Evolutionary conservation across 805 yeast genomes (phyloP), one percentile per base, ranked within the genome.

Genomic region (Starmerella apis): DNA sequence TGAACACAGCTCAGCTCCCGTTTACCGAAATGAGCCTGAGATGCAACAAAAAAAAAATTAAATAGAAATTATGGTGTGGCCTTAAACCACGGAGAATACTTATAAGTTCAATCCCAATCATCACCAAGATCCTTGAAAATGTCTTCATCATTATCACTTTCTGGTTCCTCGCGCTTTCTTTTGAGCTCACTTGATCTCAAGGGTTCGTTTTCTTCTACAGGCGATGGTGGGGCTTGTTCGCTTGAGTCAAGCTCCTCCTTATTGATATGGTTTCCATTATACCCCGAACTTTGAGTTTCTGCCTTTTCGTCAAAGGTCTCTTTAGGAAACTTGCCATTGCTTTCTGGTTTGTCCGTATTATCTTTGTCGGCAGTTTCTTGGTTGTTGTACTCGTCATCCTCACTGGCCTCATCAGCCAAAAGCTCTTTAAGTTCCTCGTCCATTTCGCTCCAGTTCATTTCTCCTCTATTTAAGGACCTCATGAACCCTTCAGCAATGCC

Each of bases 361-460:
- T 18, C 43, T 7, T 37, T 16, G 19, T 8, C 18, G 14, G 38
- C 11, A 4, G 19, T 20, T 18, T 41, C 22, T 10, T 33, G 24
- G 19, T 22, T 18, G 13, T 9, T 31, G 5, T 37, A 18, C 13
- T 43, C 48, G 22, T 32, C 27, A 18, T 39, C 41, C 22, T 28
- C 36, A 36, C 4, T 18, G 13, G 38, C 47, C 30, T 61, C 68
- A 22, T 50, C 61, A n/a, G 56, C 61, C 54, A 68, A 63, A 54
- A 77, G 73, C 52, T 76, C 80, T 47, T 75, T 77, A 20, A 77
- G 74, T 57, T 77, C 81, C 47, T 74, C 74, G 55, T 73, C 72
- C 20, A 78, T 75, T 18, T 73, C 78, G 43, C 60, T 63, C 64
- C 78, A 71, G 57, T 76, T 75, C 50, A 75, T 70, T 24, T 60